These are phyloP conservation scores for Camelina sativa DNA, from an alignment of 345 rosid species.

Conservation along the genomic window DNA sequence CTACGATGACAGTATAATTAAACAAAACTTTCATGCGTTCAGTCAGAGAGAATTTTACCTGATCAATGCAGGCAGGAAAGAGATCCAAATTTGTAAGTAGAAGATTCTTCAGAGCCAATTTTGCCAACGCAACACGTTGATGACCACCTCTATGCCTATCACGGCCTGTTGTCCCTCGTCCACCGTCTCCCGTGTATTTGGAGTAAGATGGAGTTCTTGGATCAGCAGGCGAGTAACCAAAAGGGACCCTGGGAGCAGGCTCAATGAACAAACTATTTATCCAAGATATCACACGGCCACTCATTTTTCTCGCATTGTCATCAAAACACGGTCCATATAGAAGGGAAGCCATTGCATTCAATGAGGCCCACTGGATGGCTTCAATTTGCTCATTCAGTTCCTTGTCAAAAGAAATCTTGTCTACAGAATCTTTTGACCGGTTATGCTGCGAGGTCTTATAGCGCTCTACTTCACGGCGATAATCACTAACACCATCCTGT, in stretches of 20 bases:
- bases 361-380: slow-evolving; percentile 96
- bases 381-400: slow-evolving; percentile 91
- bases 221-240: slow-evolving; percentile 96
- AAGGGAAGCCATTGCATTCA: slow-evolving; percentile 98
- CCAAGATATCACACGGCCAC: slow-evolving; percentile 96
- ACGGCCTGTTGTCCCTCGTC: slow-evolving; percentile 82
- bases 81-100: slow-evolving; percentile 96
- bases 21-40: slow-evolving; percentile 28
- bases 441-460: slow-evolving; percentile 90
- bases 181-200: slow-evolving; percentile 84
- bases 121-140: slow-evolving; percentile 91
- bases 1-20: not conserved
- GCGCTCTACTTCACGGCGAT: slow-evolving; percentile 97
- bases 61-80: slow-evolving; percentile 97
- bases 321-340: slow-evolving; percentile 97
- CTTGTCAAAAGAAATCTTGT: slow-evolving; percentile 91
- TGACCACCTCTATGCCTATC: slow-evolving; percentile 87
- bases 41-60: slow-evolving; percentile 58
- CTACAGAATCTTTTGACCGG: slow-evolving; percentile 92
- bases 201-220: slow-evolving; percentile 91
- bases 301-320: slow-evolving; percentile 98
- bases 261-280: slow-evolving; percentile 95
- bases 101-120: slow-evolving; percentile 93
- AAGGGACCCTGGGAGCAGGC: slow-evolving; percentile 92
- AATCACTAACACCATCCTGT: slow-evolving; percentile 81